Base-by-base conservation (phyloP, 2,329 filamentous ascomycete species). In the Taxawa tesnikishii region DNA sequence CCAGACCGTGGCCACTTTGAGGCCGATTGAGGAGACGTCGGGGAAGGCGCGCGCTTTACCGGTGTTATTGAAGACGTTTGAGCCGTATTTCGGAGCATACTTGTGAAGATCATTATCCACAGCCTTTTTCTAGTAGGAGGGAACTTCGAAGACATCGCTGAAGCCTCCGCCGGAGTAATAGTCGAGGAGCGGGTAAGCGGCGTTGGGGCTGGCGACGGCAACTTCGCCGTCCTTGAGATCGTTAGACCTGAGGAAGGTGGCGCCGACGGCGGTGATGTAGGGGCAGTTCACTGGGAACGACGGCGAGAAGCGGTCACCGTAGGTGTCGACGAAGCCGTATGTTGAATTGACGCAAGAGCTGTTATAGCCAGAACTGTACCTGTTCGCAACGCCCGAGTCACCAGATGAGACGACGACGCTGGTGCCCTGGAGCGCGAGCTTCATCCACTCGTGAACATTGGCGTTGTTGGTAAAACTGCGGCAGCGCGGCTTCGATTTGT, bases 401-500 rank as follows among this genome's bases (percentile, higher is more conserved):
- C 62, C 59, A 4, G 54, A 62, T 1, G 60, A 58, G 43, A 62
- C 57, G 37, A 66, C 44, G 5, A 65, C 48, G 3, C 55, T 59
- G 6, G 63, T 58, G 9, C 62, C 62, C 29, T 62, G 60, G 28
- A 60, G 52, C 9, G 59, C 61, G 9, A 67, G 56, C 38, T 67
- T 65, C 33, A 60, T 54, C 43, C 50, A 60, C 18, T 57, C 53
- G 24, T 53, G n/a, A n/a, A n/a, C 58, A 62, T 39, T 62, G 58
- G 3, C 58, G 51, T 40, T 65, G 55, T 41, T 71, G 65, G 50
- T 77, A 77, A 39, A 53, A 55, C 4, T 59, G 50, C 0, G 71
- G 70, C 13, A 74, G 55, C 14, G 66, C 65, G 4, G 54, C 51
- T 49, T 76, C 71, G 26, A 64, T 59, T 26, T 65, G 67, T 32